Conservation (phyloP, 257 asterid genomes). For the Schizonepeta tenuifolia region DNA sequence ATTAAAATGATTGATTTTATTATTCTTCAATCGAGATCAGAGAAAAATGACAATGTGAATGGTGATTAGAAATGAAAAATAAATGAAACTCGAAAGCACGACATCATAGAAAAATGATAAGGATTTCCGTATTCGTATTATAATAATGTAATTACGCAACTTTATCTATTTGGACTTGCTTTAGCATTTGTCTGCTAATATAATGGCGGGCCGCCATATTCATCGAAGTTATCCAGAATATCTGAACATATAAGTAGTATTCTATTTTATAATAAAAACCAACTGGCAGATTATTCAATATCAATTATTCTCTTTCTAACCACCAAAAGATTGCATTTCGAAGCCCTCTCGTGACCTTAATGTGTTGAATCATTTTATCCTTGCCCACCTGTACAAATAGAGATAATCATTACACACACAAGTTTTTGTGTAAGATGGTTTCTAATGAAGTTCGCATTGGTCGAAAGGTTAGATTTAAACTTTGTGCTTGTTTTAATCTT, state of each 20-base stretch:
- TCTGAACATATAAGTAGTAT: too few relatives aligned
- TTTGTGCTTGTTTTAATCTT: too few relatives aligned
- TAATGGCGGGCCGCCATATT: constrained; percentile 7
- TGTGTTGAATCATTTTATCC: too few relatives aligned
- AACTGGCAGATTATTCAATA: constrained; percentile 9
- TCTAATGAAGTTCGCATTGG: too few relatives aligned
- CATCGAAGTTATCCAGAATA: not conserved
- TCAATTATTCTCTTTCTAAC: not conserved
- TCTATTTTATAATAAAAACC: too few relatives aligned
- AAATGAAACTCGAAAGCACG: not conserved
- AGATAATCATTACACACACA: too few relatives aligned
- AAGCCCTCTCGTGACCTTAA: too few relatives aligned
- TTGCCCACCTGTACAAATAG: too few relatives aligned
- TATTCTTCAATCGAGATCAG: not conserved
- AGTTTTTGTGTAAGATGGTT: too few relatives aligned
- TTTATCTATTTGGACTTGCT: constrained; percentile 15
- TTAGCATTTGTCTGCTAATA: constrained; percentile 12
- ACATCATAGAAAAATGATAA: not conserved
- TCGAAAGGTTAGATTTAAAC: too few relatives aligned
- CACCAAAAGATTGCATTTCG: not conserved
- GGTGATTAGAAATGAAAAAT: not conserved
- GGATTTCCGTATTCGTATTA: not conserved
- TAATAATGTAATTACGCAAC: not conserved
- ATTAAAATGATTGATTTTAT: not conserved
- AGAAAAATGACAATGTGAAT: not conserved